phyloP scores from a whole-genome alignment of 805 yeast species.

The Yarrowia divulgata region DNA sequence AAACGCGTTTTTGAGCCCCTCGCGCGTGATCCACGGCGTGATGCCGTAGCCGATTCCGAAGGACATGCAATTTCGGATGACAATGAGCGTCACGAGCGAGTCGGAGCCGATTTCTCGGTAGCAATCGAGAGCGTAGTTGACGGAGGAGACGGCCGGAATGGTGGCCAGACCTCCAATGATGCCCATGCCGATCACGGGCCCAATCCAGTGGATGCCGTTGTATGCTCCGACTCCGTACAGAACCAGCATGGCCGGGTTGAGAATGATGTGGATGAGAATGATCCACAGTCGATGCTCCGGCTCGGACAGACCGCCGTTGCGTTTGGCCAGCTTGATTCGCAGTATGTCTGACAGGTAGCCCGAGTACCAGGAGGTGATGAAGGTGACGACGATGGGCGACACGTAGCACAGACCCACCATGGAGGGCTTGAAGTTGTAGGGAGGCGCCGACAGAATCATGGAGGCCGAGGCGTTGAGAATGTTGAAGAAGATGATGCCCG shows the following conservation, averaged over 20 bases:
- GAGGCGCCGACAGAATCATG: slow-evolving; percentile 31
- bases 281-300: slow-evolving; percentile 63
- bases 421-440: slow-evolving; percentile 38
- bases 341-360: slow-evolving; percentile 29
- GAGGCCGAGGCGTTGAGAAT: slow-evolving; percentile 33
- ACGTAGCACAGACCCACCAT: slow-evolving; percentile 37
- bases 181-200: slow-evolving; percentile 57
- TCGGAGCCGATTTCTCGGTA: slow-evolving; percentile 55
- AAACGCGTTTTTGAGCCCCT: slow-evolving; percentile 58
- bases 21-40: slow-evolving; percentile 57
- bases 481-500: slow-evolving; percentile 38
- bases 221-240: slow-evolving; percentile 64
- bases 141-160: slow-evolving; percentile 56
- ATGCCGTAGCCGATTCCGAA: slow-evolving; percentile 61
- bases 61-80: slow-evolving; percentile 58
- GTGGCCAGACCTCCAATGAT: slow-evolving; percentile 55
- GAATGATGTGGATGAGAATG: slow-evolving; percentile 52
- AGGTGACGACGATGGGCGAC: slow-evolving; percentile 25
- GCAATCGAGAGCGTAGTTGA: slow-evolving; percentile 57
- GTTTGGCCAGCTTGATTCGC: slow-evolving; percentile 33
- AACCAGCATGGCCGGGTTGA: slow-evolving; percentile 57
- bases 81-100: slow-evolving; percentile 57
- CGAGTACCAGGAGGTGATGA: slow-evolving; percentile 19
- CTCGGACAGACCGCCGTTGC: slow-evolving; percentile 55
- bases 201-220: slow-evolving; percentile 58